Percentiles rank a stretch among this genome's conserved stretches.
Evolutionary conservation across 257 asterid species (phyloP).

Genomic region (Eustoma russellianum): DNA sequence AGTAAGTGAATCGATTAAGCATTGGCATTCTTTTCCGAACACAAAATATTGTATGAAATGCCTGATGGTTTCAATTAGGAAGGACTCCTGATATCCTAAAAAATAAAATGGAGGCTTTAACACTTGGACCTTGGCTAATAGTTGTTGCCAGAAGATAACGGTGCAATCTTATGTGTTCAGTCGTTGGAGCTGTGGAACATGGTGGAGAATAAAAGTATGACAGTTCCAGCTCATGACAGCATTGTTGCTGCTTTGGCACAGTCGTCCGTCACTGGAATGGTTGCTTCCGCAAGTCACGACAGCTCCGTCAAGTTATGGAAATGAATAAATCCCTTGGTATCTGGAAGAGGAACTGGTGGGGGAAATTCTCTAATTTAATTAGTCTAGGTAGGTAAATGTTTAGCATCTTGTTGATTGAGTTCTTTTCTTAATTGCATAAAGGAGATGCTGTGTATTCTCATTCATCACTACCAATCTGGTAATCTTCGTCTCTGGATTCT

Average conservation of each 20-base stretch:
- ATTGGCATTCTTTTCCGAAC: too few species aligned
- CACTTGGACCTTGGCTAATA: too few species aligned
- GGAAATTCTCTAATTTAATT: background rate
- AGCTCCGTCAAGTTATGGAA: conserved; percentile 91
- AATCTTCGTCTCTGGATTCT: too few species aligned
- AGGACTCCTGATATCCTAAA: too few species aligned
- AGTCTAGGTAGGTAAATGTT: background rate
- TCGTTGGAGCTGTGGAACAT: conserved; percentile 92
- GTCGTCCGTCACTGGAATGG: conserved; percentile 78
- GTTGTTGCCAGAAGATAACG: background rate
- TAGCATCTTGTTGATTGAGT: background rate
- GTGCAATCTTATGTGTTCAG: conserved; percentile 19
- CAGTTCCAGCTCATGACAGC: conserved; percentile 70
- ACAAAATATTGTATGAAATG: too few species aligned
- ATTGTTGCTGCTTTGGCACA: conserved; percentile 78
- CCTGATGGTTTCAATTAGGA: too few species aligned
- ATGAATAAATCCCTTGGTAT: conserved; percentile 13
- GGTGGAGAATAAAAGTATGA: conserved; percentile 82
- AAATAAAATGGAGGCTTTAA: too few species aligned
- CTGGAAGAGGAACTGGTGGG: background rate
- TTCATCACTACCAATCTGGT: too few species aligned
- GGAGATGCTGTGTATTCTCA: background rate
- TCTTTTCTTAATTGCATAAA: background rate
- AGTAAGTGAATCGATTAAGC: too few species aligned
- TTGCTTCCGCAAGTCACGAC: conserved; percentile 95